Conservation (phyloP, 1,139 yeast species). For the Taphrina confusa region DNA sequence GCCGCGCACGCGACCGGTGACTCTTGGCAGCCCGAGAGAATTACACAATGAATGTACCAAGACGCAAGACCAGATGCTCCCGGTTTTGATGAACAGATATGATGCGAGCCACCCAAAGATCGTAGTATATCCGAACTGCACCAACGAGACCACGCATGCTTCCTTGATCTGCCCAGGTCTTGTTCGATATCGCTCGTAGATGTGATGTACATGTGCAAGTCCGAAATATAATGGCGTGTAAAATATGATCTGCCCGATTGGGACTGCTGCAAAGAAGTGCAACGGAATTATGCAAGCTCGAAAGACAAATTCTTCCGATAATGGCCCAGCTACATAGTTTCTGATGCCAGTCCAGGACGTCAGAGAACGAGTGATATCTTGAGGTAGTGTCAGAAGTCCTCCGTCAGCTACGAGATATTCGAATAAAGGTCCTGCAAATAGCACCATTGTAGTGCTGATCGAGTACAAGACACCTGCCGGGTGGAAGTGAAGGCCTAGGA, state of each 20-base stretch:
- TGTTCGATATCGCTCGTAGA: conserved; percentile 50
- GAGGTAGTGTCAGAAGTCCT: conserved; percentile 38
- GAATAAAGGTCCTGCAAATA: conserved; percentile 61
- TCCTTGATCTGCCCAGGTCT: conserved; percentile 47
- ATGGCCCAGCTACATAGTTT: conserved; percentile 59
- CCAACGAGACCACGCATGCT: conserved; percentile 49
- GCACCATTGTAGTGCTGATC: conserved; percentile 44
- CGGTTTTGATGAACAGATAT: conserved; percentile 56
- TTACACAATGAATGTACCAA: conserved; percentile 75
- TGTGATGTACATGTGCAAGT: conserved; percentile 90
- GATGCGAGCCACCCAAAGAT: conserved; percentile 78
- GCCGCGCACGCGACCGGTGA: conserved; percentile 42
- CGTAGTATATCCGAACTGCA: conserved; percentile 74
- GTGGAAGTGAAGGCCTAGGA: conserved; percentile 31
- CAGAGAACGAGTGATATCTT: conserved; percentile 41
- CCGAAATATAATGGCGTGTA: conserved; percentile 77
- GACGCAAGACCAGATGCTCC: conserved; percentile 64
- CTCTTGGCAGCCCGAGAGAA: conserved; percentile 70
- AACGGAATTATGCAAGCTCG: conserved; percentile 61
- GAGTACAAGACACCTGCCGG: conserved; percentile 41
- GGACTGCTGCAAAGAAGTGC: conserved; percentile 46
- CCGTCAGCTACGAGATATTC: conserved; percentile 48
- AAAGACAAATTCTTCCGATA: conserved; percentile 83
- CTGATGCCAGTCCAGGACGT: conserved; percentile 38
- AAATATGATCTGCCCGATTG: conserved; percentile 46